Evolutionary conservation across 2,329 filamentous ascomycete species (phyloP), one percentile per base, ranked within the genome.

Genomic region (Blastomyces gilchristii): DNA sequence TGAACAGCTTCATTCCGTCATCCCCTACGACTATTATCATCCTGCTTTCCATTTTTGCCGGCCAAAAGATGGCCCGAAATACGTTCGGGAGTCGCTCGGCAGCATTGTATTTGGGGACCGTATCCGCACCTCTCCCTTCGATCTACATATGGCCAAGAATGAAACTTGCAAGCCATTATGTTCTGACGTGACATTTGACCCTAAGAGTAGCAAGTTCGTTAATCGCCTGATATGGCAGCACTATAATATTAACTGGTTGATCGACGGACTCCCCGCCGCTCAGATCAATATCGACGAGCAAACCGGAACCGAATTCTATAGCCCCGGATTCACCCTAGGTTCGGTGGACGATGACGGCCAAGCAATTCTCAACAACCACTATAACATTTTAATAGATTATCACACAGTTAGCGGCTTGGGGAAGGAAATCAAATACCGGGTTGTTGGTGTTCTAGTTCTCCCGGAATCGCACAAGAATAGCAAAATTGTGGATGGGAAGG

Each of bases 61-160:
- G 69, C 94, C 93, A 1, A 79, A 88, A 63, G 86, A 82, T 65
- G 90, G 90, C 1, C 87, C 91, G 9, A 76, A 92, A 73, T 84
- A 89, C 79, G 85, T 96, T 28, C 87, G 90, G 50, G 94, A 97
- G 78, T 94, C 90, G 67, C 77, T 99, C 67, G 94, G 94, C 31
- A 97, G 93, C 80, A 99, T 99, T 73, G 78, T 99, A 60, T 99
- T 99, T 70, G 94, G 94, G 68, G 94, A 99, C 78, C 86, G 94
- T 63, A 99, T 99, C 78, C 91, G 91, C 79, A 96, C 91, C n/a
- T 97, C 93, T 45, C 90, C 93, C 0, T 96, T 96, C 72, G 86
- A 96, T 72, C 80, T 97, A 65, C 84, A 85, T 68, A 97, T 99
- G 92, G 85, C 79, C 62, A 80, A 85, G 66, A 94, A 99, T 73